Evolutionary conservation across 495 filamentous ascomycete species (phyloP), one percentile per base, ranked within the genome.

Genomic region (Thozetella sp.): DNA sequence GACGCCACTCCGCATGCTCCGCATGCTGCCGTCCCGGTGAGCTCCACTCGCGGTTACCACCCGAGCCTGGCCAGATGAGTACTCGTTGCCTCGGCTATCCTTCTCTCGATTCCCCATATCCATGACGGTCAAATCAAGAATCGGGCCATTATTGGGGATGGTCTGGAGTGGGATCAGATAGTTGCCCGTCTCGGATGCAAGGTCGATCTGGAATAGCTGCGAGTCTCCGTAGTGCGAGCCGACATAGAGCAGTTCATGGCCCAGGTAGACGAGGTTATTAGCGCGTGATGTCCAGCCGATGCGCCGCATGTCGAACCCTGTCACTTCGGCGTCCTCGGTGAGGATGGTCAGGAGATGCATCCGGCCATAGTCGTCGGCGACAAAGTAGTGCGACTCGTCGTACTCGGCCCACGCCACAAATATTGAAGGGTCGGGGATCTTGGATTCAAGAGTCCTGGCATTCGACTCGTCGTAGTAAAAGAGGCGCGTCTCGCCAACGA

Each of bases 211-310:
- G 54, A 96, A 80, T 1, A 98, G 79, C 67, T 97, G 93, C 0
- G 92, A 96, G 69, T 99, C 91, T 12, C 93, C 93, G 63, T 92
- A 88, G 70, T 97, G 93, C 3, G 95, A 97, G 2, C 91, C 96
- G 26, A 98, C 83, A 70, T 93, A 99, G 9, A 97, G 69, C 25
- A 88, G 71, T 0, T 88, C 86, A 23, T 85, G 80, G 20, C 88
- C 91, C 25, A 98, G 80, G 70, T 96, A 93, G 3, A 97, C 86
- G 45, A 99, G 73, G 22, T 81, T 81, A 37, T 82, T 88, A 2
- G 95, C 89, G 59, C 90, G 83, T 20, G 92, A 89, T 1, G 86
- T 93, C 55, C 88, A 80, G 20, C 88, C 86, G 72, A 93, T 90
- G 43, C 80, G 80, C 30, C 74, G 79, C 23, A 96, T 88, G 13